phyloP scores from a whole-genome alignment of 257 asterid genomes.

The Coffea canephora region DNA sequence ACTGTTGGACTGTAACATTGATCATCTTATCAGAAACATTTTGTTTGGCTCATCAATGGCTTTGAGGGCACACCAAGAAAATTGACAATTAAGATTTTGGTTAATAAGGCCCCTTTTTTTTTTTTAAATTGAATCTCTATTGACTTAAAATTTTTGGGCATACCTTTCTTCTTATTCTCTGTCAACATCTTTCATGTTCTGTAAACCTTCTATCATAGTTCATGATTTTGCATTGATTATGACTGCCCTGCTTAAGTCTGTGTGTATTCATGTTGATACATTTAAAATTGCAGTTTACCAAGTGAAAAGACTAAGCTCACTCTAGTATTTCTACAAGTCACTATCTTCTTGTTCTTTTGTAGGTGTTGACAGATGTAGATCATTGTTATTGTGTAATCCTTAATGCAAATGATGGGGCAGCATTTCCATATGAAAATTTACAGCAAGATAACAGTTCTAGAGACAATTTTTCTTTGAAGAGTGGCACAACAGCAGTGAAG shows the following conservation, averaged over 20 bases:
- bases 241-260: neutral
- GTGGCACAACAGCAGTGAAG: constrained; percentile 47
- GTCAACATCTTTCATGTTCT: neutral
- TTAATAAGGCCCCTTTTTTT: neutral
- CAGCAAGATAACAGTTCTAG: constrained; percentile 34
- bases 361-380: constrained; percentile 95
- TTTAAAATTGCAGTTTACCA: neutral
- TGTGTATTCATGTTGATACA: neutral
- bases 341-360: constrained; percentile 23
- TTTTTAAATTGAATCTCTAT: neutral
- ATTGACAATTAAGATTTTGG: neutral
- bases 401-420: constrained; percentile 89
- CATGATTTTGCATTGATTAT: neutral
- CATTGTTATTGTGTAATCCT: constrained; percentile 95
- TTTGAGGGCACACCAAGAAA: neutral
- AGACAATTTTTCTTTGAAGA: constrained; percentile 41
- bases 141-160: neutral
- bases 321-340: neutral
- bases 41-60: too few species aligned
- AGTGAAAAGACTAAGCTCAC: neutral
- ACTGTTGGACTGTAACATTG: neutral
- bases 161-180: neutral
- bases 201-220: neutral
- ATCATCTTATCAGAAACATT: neutral
- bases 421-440: constrained; percentile 62